phyloP scores from a whole-genome alignment of 495 filamentous ascomycete genomes.

The Pseudoneurospora amorphoporcata region DNA sequence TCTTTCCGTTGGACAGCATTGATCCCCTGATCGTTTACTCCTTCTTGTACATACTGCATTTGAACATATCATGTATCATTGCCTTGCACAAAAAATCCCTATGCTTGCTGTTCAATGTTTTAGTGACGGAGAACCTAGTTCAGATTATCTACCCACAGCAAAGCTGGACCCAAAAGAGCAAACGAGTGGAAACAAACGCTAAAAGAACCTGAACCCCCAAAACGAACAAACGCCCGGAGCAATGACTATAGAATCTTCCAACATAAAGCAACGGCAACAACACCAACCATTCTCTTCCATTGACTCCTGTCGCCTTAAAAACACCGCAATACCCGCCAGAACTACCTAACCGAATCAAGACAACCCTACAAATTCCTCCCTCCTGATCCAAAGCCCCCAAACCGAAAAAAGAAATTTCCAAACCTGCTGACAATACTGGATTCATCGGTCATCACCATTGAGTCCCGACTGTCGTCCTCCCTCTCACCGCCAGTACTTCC shows the following conservation, averaged over 20 bases:
- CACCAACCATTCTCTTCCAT: neutral
- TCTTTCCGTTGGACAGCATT: neutral
- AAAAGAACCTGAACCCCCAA: neutral
- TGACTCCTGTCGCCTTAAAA: neutral
- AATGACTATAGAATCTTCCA: neutral
- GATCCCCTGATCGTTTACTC: neutral
- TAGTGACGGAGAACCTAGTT: neutral
- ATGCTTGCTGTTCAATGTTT: neutral
- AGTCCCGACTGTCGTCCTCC: neutral
- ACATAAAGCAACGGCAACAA: neutral
- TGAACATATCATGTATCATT: neutral
- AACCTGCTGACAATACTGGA: neutral
- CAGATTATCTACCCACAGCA: neutral
- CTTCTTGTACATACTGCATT: neutral
- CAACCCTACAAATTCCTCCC: neutral
- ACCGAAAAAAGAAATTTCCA: neutral
- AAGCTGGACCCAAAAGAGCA: neutral
- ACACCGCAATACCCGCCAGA: neutral
- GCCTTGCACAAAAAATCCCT: neutral
- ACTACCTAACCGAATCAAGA: neutral
- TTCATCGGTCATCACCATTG: neutral
- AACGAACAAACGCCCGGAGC: neutral
- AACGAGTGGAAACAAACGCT: neutral
- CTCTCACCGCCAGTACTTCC: neutral
- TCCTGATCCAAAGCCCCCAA: neutral